phyloP scores from a whole-genome alignment of 2,329 filamentous ascomycete genomes.

The Phialophora expanda region DNA sequence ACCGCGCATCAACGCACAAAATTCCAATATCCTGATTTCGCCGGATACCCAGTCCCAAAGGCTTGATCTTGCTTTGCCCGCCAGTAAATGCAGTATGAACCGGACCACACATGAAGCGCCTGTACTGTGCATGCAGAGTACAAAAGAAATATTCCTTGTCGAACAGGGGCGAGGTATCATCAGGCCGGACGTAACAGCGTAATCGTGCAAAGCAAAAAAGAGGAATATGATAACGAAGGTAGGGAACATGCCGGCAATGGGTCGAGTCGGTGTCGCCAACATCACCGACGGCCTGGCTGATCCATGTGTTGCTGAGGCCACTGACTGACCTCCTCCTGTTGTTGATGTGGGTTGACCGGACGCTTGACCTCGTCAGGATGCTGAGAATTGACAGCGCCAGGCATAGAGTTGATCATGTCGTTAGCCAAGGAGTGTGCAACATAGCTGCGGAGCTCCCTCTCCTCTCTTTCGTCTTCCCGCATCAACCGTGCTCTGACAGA shows the following conservation, averaged over 20 bases:
- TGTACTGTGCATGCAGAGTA: slow-evolving; percentile 21
- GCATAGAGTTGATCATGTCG: slow-evolving; percentile 52
- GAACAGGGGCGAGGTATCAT: slow-evolving; percentile 30
- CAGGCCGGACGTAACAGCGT: slow-evolving; percentile 27
- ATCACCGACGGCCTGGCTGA: slow-evolving; percentile 20
- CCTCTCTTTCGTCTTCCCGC: slow-evolving; percentile 57
- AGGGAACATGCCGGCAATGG: neutral
- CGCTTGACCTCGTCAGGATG: slow-evolving; percentile 50
- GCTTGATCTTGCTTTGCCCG: neutral
- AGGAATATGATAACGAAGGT: neutral
- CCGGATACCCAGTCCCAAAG: neutral
- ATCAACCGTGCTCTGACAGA: slow-evolving; percentile 67
- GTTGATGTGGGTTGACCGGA: slow-evolving; percentile 43
- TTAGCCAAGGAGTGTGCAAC: slow-evolving; percentile 53
- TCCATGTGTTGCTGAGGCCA: slow-evolving; percentile 32
- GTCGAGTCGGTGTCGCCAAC: neutral
- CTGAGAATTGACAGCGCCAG: slow-evolving; percentile 39
- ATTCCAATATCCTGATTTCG: slow-evolving; percentile 1
- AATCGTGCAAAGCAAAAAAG: slow-evolving; percentile 18
- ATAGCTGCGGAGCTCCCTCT: slow-evolving; percentile 53
- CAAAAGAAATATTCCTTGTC: slow-evolving; percentile 19
- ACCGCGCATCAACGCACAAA: slow-evolving; percentile 2
- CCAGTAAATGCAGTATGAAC: slow-evolving; percentile 17
- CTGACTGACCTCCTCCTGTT: slow-evolving; percentile 34
- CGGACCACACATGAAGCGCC: slow-evolving; percentile 15